Conservation (phyloP, 1,284 basidiomycete species). For the Spongiforma sp. region DNA sequence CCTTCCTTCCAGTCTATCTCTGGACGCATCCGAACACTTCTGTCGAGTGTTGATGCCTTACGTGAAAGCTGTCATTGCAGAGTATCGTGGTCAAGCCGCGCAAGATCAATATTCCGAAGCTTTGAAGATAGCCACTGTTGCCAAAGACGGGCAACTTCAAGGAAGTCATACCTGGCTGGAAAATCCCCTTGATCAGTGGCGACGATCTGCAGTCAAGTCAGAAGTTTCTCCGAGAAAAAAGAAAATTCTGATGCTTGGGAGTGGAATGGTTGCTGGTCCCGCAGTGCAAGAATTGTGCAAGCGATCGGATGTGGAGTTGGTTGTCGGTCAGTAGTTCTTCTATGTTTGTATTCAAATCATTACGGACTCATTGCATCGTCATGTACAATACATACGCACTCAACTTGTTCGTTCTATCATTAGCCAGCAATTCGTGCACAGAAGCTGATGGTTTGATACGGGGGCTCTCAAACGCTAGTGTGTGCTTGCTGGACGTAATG, state of each 20-base stretch:
- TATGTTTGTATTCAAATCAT: constrained; percentile 1
- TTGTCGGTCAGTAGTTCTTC: constrained; percentile 66
- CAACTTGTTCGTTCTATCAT: background rate
- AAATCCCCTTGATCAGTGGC: constrained; percentile 53
- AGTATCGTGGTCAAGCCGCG: constrained; percentile 36
- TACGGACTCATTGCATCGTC: constrained; percentile 17
- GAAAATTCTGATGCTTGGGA: constrained; percentile 83
- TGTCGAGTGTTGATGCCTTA: constrained; percentile 72
- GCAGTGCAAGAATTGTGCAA: constrained; percentile 76
- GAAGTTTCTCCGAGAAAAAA: constrained; percentile 50
- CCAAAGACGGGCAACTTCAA: constrained; percentile 60
- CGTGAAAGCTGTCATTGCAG: constrained; percentile 59
- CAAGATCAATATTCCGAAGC: constrained; percentile 44
- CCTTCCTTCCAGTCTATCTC: constrained; percentile 81
- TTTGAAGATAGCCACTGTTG: constrained; percentile 73
- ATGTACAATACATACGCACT: constrained; percentile 16
- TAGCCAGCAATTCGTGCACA: constrained; percentile 74
- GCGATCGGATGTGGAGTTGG: constrained; percentile 63
- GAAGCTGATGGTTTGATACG: constrained; percentile 65
- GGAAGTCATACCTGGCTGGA: constrained; percentile 65
- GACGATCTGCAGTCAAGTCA: constrained; percentile 15
- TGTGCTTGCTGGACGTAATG: constrained; percentile 67
- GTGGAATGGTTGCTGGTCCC: constrained; percentile 91
- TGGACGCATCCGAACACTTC: constrained; percentile 83
- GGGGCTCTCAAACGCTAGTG: constrained; percentile 62